A percentile compares a stretch with the other conserved stretches of the same genome.
These are phyloP conservation scores for Gigaspora rosea DNA, from an alignment of 192 early-diverging fungal species.

Conservation along the genomic window DNA sequence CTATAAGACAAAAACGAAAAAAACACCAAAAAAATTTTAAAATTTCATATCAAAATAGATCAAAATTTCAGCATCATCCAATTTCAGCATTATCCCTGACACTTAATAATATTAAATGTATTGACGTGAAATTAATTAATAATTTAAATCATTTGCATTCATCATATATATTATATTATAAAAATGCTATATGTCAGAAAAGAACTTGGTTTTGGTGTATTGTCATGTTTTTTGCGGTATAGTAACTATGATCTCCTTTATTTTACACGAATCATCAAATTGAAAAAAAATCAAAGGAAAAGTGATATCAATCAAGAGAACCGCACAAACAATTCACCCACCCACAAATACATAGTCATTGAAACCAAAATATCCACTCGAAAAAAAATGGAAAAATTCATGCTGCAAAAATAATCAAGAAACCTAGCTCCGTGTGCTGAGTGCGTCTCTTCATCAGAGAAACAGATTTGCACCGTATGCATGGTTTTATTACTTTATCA, in stretches of 20 bases:
- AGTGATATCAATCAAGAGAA: background rate
- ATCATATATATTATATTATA: too few relatives aligned
- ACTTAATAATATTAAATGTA: too few relatives aligned
- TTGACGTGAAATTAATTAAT: too few relatives aligned
- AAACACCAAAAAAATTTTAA: too few relatives aligned
- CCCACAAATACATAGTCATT: background rate
- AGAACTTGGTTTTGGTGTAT: background rate
- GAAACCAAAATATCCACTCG: slow-evolving; percentile 11
- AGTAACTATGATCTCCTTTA: background rate
- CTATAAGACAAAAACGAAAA: too few relatives aligned
- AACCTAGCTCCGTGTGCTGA: slow-evolving; percentile 25
- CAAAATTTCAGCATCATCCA: too few relatives aligned
- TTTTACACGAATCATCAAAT: background rate
- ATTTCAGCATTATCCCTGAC: too few relatives aligned
- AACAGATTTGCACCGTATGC: slow-evolving; percentile 9
- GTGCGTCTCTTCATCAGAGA: background rate
- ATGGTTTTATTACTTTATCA: slow-evolving; percentile 13
- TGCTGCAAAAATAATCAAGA: slow-evolving; percentile 21
- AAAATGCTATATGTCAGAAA: too few relatives aligned
- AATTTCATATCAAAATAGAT: too few relatives aligned
- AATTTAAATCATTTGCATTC: too few relatives aligned
- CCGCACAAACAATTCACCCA: background rate
- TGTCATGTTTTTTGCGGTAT: background rate
- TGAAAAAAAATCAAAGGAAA: background rate
- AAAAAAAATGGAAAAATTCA: background rate